These are phyloP conservation scores for Hygrophorus russula DNA, from an alignment of 768 basidiomycete genomes.

Conservation along the genomic window DNA sequence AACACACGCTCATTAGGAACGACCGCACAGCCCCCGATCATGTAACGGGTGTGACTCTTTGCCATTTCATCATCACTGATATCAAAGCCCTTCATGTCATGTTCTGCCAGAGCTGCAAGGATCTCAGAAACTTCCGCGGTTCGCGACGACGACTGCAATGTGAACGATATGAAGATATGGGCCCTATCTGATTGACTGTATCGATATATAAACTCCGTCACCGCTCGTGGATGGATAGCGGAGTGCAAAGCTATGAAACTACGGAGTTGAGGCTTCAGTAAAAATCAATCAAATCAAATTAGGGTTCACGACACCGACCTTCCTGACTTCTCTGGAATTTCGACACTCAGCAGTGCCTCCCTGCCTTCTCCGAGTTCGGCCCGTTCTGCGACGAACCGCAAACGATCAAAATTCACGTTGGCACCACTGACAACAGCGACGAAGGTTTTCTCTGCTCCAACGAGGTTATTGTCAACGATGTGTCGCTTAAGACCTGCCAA, in stretches of 20 bases:
- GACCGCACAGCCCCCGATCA: constrained; percentile 76
- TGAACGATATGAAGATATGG: constrained; percentile 87
- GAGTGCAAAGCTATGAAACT: constrained; percentile 87
- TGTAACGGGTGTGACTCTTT: constrained; percentile 88
- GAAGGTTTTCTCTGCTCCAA: constrained; percentile 78
- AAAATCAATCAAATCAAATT: background rate
- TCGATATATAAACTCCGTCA: constrained; percentile 95
- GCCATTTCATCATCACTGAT: constrained; percentile 94
- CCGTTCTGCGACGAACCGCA: constrained; percentile 97
- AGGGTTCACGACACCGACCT: constrained; percentile 37
- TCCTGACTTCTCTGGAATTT: constrained; percentile 88
- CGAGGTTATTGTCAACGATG: constrained; percentile 68
- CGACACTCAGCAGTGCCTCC: constrained; percentile 89
- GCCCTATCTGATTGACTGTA: constrained; percentile 66
- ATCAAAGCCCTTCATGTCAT: constrained; percentile 77
- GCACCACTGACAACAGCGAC: constrained; percentile 92
- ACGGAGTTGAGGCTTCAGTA: constrained; percentile 5
- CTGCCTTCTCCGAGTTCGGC: constrained; percentile 94
- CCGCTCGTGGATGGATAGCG: constrained; percentile 79
- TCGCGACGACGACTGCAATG: constrained; percentile 52
- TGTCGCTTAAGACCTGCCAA: constrained; percentile 87
- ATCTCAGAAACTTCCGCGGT: constrained; percentile 54
- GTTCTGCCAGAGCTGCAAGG: constrained; percentile 44
- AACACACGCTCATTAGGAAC: constrained; percentile 85
- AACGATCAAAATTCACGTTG: constrained; percentile 97